These are phyloP conservation scores for Erythrophleum ivorense DNA, from an alignment of 331 rosid species.

Conservation along the genomic window DNA sequence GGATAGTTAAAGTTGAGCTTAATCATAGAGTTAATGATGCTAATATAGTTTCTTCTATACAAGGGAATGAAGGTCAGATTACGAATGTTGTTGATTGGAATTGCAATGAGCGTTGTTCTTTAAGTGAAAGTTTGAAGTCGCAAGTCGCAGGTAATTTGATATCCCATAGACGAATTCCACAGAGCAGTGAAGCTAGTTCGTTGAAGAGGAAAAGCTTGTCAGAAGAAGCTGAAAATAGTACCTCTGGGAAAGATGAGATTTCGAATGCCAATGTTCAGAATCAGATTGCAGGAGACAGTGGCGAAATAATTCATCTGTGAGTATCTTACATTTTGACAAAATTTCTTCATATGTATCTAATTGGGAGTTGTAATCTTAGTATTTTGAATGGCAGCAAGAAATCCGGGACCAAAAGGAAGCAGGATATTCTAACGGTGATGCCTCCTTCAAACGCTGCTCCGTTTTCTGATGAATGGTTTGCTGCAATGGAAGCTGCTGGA, in stretches of 20 bases:
- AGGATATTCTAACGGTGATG: constrained; percentile 49
- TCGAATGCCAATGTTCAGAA: constrained; percentile 38
- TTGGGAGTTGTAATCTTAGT: constrained; percentile 24
- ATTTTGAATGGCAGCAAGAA: constrained; percentile 53
- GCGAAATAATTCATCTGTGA: constrained; percentile 52
- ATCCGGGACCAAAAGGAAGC: constrained; percentile 46
- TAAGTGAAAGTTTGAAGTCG: constrained; percentile 35
- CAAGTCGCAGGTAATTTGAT: constrained; percentile 38
- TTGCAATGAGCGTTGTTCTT: constrained; percentile 41
- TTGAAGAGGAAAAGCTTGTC: constrained; percentile 26
- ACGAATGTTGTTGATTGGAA: constrained; percentile 36
- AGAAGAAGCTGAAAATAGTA: constrained; percentile 45
- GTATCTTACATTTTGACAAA: constrained; percentile 41
- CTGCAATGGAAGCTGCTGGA: constrained; percentile 96
- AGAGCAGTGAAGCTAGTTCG: constrained; percentile 33
- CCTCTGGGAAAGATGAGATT: constrained; percentile 31
- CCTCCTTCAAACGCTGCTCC: constrained; percentile 72
- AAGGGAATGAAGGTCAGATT: constrained; percentile 39
- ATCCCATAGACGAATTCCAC: constrained; percentile 33
- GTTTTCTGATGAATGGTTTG: constrained; percentile 94
- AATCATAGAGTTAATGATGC: constrained; percentile 38
- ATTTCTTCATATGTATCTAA: constrained; percentile 33
- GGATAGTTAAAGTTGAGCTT: constrained; percentile 46
- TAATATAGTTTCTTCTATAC: constrained; percentile 39
- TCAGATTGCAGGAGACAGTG: constrained; percentile 39